A percentile compares a stretch with the other conserved stretches of the same genome.
Evolutionary conservation across 139 green algal genomes (phyloP).

Genomic region (Mychonastes homosphaera): DNA sequence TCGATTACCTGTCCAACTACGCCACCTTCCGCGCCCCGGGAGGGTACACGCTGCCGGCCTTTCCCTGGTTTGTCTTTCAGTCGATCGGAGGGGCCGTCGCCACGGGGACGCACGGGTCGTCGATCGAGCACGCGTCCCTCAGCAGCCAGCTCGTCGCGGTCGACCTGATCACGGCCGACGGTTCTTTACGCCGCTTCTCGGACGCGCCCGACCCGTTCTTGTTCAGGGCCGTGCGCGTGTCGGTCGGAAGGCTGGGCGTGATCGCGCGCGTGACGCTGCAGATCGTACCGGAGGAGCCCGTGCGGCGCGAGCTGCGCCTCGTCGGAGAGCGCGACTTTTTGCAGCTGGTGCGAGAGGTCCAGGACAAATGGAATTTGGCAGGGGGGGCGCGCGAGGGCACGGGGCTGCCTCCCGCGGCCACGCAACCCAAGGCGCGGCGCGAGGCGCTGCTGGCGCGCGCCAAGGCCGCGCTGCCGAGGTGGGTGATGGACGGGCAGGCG

Average conservation of each 20-base stretch:
- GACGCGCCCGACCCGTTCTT: conserved; percentile 42
- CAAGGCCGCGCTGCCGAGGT: too few species aligned
- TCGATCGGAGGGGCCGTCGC: conserved; percentile 73
- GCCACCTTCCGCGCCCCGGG: conserved; percentile 32
- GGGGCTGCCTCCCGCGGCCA: too few species aligned
- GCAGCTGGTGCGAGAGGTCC: conserved; percentile 14
- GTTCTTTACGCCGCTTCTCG: conserved; percentile 32
- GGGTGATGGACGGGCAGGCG: too few species aligned
- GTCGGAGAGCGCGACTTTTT: conserved; percentile 25
- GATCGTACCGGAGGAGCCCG: conserved; percentile 26
- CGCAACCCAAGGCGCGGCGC: too few species aligned
- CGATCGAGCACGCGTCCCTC: conserved; percentile 44
- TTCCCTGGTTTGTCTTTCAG: conserved; percentile 61
- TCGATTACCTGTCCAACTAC: conserved; percentile 72
- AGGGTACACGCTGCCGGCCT: conserved; percentile 62
- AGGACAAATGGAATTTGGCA: conserved; percentile 6
- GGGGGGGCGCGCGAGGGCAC: too few species aligned
- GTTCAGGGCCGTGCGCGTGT: conserved; percentile 30
- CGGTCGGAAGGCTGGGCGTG: conserved; percentile 41
- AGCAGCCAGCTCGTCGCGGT: conserved; percentile 39
- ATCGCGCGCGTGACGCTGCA: conserved; percentile 35
- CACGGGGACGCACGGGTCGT: conserved; percentile 69
- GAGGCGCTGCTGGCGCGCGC: too few species aligned
- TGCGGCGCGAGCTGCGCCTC: conserved; percentile 16
- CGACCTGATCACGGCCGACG: conserved; percentile 21